These are phyloP conservation scores for Papilionanthe hybrid DNA, from an alignment of 116 monocot genomes.

Conservation along the genomic window DNA sequence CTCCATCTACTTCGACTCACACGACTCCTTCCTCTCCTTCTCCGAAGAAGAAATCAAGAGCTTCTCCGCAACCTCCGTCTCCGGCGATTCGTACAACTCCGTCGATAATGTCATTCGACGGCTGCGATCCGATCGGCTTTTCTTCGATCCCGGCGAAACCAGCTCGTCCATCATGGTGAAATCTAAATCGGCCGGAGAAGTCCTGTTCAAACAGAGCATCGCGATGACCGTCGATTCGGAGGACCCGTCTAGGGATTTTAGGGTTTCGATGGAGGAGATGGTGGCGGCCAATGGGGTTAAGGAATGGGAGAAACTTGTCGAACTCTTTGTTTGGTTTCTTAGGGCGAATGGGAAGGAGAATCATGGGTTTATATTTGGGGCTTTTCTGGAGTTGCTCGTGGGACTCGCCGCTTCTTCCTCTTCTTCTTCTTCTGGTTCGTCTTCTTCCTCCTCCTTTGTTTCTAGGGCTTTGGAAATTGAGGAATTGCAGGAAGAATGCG, in stretches of 20 bases:
- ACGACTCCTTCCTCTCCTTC: neutral
- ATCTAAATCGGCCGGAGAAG: neutral
- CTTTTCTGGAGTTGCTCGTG: conserved; percentile 42
- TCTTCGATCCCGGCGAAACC: conserved; percentile 26
- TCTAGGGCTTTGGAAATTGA: neutral
- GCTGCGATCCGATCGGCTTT: conserved; percentile 25
- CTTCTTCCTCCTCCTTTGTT: conserved; percentile 4
- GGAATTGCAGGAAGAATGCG: neutral
- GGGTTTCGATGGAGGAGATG: conserved; percentile 56
- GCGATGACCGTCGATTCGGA: conserved; percentile 32
- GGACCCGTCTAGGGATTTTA: conserved; percentile 44
- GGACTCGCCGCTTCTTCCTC: conserved; percentile 14
- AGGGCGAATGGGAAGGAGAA: conserved; percentile 28
- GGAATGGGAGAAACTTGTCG: conserved; percentile 33
- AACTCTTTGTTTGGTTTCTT: conserved; percentile 41
- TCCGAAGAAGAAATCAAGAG: conserved; percentile 8
- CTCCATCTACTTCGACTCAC: conserved; percentile 35
- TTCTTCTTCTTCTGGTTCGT: neutral
- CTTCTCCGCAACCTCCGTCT: conserved; percentile 1
- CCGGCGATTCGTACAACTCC: conserved; percentile 9
- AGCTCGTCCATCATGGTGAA: conserved; percentile 22
- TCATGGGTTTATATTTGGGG: conserved; percentile 35
- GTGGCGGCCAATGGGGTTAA: conserved; percentile 30
- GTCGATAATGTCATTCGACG: neutral
- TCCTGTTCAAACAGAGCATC: conserved; percentile 13